phyloP scores from a whole-genome alignment of 805 yeast genomes.

The Blastobotrys terrestris region DNA sequence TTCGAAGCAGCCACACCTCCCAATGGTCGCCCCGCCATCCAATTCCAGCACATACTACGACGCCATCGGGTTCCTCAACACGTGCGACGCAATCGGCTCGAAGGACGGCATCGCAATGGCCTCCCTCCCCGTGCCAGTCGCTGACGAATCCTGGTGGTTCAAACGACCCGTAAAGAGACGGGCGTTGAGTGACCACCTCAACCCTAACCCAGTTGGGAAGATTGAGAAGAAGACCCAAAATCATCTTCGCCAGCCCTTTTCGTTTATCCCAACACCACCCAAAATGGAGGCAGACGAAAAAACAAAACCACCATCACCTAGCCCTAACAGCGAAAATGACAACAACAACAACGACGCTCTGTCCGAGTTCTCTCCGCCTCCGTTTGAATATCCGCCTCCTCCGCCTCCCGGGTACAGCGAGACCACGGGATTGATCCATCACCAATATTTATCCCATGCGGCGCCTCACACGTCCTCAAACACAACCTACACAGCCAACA shows the following conservation, averaged over 20 bases:
- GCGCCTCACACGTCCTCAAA: neutral
- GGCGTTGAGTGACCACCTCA: neutral
- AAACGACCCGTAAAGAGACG: too few relatives aligned
- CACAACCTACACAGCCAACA: neutral
- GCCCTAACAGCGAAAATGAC: too few relatives aligned
- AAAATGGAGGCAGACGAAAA: neutral
- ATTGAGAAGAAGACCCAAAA: neutral
- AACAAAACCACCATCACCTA: too few relatives aligned
- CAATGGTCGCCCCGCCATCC: neutral
- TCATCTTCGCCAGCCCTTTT: neutral
- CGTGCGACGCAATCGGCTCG: constrained; percentile 35
- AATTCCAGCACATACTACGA: constrained; percentile 28
- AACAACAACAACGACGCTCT: too few relatives aligned
- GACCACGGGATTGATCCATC: neutral
- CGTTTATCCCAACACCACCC: neutral
- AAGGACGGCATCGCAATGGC: constrained; percentile 28
- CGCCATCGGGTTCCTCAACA: constrained; percentile 34
- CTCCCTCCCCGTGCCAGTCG: constrained; percentile 13
- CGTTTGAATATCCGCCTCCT: constrained; percentile 6
- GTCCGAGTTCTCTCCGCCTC: neutral
- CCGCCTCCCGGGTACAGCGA: constrained; percentile 7
- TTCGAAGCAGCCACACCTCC: neutral
- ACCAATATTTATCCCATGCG: constrained; percentile 6
- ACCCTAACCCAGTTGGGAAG: neutral
- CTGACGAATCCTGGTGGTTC: constrained; percentile 1